Base-by-base conservation (phyloP, 148 eudicot genomes). In the Vaccinium macrocarpon region DNA sequence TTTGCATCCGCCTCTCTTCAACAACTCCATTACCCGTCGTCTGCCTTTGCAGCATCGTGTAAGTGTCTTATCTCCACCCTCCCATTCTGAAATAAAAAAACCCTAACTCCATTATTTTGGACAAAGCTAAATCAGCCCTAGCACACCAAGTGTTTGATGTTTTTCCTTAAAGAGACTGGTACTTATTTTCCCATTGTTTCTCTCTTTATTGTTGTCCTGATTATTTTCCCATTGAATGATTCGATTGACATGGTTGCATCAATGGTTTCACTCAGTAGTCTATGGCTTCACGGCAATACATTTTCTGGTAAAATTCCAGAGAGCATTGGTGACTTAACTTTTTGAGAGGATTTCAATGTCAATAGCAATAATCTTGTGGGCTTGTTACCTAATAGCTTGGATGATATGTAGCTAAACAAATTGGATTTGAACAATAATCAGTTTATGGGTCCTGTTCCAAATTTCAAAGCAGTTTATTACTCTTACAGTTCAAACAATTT, bases 251-350 rank as follows among this genome's bases (percentile, higher is more conserved):
- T 91, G 23, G 85, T 94, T 74, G 88, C 88, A 14, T 91, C 92
- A 16, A 95, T 97, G 95, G 87, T 35, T n/a, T 95, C 98, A 19
- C 87, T 97, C 81, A 86, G 92, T 55, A 94, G 92, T 87, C 90
- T 92, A 71, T 97, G 98, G 98, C 99, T 97, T 82, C 99, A 97
- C 84, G 99, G 99, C 72, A 97, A 97, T 85, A 86, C 82, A 81
- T 97, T 97, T 84, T 93, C 90, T 51, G 99, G 98, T 80, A 83
- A 90, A 82, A 93, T 97, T 50, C 99, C 99, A 0, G 82, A 80
- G 16, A 82, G 81, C 55, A 91, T 95, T 76, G 95, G 93, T 57
- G 85, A 85, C 51, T 90, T 97, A 73, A 82, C 61, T 49, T 84
- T 84, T 89, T 97, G 86, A 85, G n/a, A 92, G 85, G 95, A 97